phyloP scores from a whole-genome alignment of 495 filamentous ascomycete species.

The Halenospora varia region DNA sequence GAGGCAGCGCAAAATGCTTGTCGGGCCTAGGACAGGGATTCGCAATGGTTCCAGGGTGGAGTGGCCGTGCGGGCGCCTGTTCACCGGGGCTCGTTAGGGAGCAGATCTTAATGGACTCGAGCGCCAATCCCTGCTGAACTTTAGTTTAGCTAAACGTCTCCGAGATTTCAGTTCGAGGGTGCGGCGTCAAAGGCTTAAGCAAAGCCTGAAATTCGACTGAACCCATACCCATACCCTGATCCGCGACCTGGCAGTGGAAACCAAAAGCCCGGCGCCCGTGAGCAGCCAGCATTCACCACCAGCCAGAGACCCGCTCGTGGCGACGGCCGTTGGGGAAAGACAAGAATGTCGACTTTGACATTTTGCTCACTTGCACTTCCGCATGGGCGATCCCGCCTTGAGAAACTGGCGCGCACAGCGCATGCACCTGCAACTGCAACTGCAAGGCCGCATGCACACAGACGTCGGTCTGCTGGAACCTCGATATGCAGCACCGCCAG shows the following conservation, averaged over 20 bases:
- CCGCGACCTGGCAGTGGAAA: not conserved
- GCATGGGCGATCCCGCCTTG: not conserved
- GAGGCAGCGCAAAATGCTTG: not conserved
- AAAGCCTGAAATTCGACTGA: not conserved
- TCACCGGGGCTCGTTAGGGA: not conserved
- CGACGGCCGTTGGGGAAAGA: not conserved
- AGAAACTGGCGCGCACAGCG: not conserved
- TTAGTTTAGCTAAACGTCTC: conserved; percentile 23
- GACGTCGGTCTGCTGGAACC: not conserved
- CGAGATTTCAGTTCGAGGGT: conserved; percentile 11
- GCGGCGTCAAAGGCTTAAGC: not conserved
- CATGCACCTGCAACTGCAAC: not conserved
- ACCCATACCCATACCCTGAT: not conserved
- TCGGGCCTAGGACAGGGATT: not conserved
- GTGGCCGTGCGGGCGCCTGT: conserved; percentile 11
- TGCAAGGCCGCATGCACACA: not conserved
- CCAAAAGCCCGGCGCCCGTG: not conserved
- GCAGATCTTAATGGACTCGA: conserved; percentile 18
- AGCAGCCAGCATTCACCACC: not conserved
- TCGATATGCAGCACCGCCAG: not conserved
- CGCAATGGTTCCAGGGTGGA: not conserved
- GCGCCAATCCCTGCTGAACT: conserved; percentile 14
- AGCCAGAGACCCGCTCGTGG: not conserved
- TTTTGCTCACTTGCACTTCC: not conserved
- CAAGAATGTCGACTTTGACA: not conserved